These are phyloP conservation scores for Populus simonii DNA, from an alignment of 345 rosid species.

Conservation along the genomic window DNA sequence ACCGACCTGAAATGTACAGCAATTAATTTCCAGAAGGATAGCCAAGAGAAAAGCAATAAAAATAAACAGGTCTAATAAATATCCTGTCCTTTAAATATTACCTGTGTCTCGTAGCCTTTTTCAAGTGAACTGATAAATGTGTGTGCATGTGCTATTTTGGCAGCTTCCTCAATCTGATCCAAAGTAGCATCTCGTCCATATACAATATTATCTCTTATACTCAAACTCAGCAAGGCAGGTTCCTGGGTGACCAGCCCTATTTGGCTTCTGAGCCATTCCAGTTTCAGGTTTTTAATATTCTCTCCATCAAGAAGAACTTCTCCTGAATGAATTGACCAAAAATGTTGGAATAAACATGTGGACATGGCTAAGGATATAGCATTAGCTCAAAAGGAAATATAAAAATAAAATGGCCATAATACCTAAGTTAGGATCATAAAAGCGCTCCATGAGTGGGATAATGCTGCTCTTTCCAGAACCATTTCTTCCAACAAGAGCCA, in stretches of 20 bases:
- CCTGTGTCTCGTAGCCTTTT: conserved; percentile 92
- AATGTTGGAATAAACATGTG: conserved; percentile 11
- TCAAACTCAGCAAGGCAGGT: conserved; percentile 89
- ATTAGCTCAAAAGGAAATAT: neutral
- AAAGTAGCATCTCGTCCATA: conserved; percentile 78
- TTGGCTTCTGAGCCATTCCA: conserved; percentile 94
- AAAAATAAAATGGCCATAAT: conserved; percentile 21
- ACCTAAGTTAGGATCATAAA: conserved; percentile 99
- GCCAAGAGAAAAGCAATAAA: neutral
- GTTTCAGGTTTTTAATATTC: conserved; percentile 78
- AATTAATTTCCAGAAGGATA: conserved; percentile 12
- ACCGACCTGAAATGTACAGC: conserved; percentile 61
- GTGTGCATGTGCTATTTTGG: conserved; percentile 93
- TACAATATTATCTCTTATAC: conserved; percentile 82
- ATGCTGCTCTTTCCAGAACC: conserved; percentile 99
- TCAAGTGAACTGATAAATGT: conserved; percentile 86
- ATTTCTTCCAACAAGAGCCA: conserved; percentile 99
- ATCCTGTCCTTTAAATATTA: conserved; percentile 18
- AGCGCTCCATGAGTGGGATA: conserved; percentile 98
- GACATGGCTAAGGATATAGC: conserved; percentile 15
- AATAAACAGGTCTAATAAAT: conserved; percentile 5
- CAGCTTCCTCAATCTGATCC: conserved; percentile 95
- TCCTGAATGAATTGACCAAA: conserved; percentile 46
- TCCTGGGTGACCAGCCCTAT: conserved; percentile 98
- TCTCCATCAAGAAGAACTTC: conserved; percentile 98